Conservation (phyloP, 139 green algal genomes). For the Volvox africanus region DNA sequence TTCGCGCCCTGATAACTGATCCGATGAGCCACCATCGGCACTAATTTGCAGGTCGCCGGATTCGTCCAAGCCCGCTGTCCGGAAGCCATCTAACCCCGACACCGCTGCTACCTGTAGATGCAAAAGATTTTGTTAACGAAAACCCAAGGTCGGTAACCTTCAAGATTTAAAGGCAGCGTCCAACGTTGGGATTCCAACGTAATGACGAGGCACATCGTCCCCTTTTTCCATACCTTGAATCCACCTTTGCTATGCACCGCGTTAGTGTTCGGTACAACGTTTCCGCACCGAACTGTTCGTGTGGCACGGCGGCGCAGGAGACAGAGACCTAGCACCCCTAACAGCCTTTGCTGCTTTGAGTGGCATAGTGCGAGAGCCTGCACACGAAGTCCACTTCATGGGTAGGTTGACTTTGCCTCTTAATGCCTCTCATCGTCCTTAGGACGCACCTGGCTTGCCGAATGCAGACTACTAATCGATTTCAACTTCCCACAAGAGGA, state of each 20-base stretch:
- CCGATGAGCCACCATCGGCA: neutral
- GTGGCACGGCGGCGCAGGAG: conserved; percentile 16
- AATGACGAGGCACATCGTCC: neutral
- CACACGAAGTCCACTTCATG: neutral
- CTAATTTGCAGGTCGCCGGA: neutral
- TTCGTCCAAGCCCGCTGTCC: neutral
- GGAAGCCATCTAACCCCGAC: too few species aligned
- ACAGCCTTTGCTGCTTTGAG: conserved; percentile 18
- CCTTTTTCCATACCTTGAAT: neutral
- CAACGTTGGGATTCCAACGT: too few species aligned
- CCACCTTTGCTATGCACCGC: neutral
- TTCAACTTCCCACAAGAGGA: neutral
- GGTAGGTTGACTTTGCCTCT: neutral
- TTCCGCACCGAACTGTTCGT: neutral
- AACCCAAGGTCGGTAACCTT: too few species aligned
- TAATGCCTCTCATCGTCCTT: neutral
- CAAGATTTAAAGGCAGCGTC: too few species aligned
- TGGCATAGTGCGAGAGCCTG: neutral
- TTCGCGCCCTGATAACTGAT: neutral
- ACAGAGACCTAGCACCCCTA: conserved; percentile 27
- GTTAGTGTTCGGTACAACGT: neutral
- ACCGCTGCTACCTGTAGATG: too few species aligned
- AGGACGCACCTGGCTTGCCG: neutral
- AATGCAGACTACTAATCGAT: neutral
- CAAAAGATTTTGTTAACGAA: too few species aligned